Evolutionary conservation across 106 monocot species (phyloP), one percentile per base, ranked within the genome.

Genomic region (Dioscorea dumetorum): DNA sequence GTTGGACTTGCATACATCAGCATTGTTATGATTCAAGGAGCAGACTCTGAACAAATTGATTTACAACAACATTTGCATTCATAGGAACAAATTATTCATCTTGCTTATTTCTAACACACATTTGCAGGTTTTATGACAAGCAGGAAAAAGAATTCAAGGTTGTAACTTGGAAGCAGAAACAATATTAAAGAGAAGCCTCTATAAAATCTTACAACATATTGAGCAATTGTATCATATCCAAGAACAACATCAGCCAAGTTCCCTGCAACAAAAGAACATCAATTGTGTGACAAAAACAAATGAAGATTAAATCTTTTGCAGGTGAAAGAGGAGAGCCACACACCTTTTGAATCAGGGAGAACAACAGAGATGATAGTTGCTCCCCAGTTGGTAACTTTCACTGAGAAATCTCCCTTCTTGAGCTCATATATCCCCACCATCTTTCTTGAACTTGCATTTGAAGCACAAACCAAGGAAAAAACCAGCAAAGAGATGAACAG

Each of bases 351-450:
- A 56, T 94, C 94, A 41, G 94, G 94, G 31, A 88, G 75, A 8
- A 85, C 31, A 48, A 94, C 87, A 33, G 94, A 90, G 69, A 85
- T 50, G 51, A 94, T 83, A 57, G 83, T 85, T 16, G 87, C 94
- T 19, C 94, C 94, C 84, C 82, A 94, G 67, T 81, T 94, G 68
- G 87, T 87, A 63, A 90, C 71, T 63, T 81, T 90, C 50, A 94
- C n/a, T 6, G 94, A 87, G 80, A 94, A 94, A 49, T 94, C 81
- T 13, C 84, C 90, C 62, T 72, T 82, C 74, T 75, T 85, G 16
- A 94, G 74, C 66, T 90, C 87, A 60, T 90, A 81, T 19, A 80
- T 78, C 60, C 68, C 74, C 0, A 87, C 80, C 50, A 48, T 71
- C 71, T 81, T 79, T 76, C 64, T 68, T 21, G 62, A 34, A 4